Evolutionary conservation across 2,329 filamentous ascomycete species (phyloP), one percentile per base, ranked within the genome.

Genomic region (Meredithiella fracta): DNA sequence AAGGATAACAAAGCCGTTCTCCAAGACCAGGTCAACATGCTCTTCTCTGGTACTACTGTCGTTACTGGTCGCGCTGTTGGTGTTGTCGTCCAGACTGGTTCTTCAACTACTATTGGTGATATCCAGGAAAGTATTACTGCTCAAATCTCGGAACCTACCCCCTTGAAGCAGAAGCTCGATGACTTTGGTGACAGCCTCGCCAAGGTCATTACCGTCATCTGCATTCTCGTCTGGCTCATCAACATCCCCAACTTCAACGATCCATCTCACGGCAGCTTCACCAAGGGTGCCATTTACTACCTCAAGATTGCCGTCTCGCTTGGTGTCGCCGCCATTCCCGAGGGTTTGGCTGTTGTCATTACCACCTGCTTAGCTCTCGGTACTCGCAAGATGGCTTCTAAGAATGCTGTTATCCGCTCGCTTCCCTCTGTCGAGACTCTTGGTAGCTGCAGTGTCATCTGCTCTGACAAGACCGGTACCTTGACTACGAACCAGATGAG

Each of bases 401-500:
- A 95, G 75, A 97, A 97, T 65, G 92, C 92, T 6, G 90, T 98
- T 38, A 94, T 98, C 58, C 82, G 94, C 69, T 96, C 89, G 66
- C 73, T 98, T 63, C 92, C 92, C 20, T 98, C 92, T 1, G 92
- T 98, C 54, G 92, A 98, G 71, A 98, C 92, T 11, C 77, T 98
- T 54, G 92, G 92, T 66, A 98, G 92, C 77, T 98, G 92, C 79
- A 98, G 92, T 65, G 90, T 98, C 57, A 96, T 98, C 67, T 98
- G 94, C 74, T 98, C 94, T 3, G 92, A 98, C 75, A 98, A 98
- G 76, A 98, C 92, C 3, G 94, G 92, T 63, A 98, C 92, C 51
- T 72, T 98, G 66, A 98, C 92, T 9, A 98, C 92, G 42, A 98
- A 98, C 72, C 90, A 97, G 71, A 98, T 98, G 92, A 97, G 92